These are phyloP conservation scores for Fusarium citri DNA, from an alignment of 2,329 filamentous ascomycete species.

Conservation along the genomic window DNA sequence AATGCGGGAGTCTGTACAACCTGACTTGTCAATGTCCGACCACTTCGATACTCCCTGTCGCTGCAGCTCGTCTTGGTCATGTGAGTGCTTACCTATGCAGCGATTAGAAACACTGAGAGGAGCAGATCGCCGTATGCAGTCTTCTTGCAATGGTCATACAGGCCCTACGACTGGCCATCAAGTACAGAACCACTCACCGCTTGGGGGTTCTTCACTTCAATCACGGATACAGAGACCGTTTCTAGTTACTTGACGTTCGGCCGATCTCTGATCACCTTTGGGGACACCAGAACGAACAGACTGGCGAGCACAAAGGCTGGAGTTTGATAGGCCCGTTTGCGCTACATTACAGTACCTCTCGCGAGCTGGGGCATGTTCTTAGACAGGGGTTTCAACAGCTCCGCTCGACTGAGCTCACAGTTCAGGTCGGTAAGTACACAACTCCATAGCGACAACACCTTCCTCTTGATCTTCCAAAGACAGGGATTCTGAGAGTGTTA, in stretches of 20 bases:
- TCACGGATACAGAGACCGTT: background rate
- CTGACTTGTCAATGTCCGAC: conserved; percentile 3
- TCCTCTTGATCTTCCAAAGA: background rate
- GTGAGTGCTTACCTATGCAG: conserved; percentile 29
- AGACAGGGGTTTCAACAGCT: conserved; percentile 11
- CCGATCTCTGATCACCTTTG: background rate
- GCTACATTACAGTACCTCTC: background rate
- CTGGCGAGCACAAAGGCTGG: background rate
- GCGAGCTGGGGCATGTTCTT: background rate
- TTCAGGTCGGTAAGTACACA: background rate
- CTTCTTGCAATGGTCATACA: background rate
- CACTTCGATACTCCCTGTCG: conserved; percentile 1
- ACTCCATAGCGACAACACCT: conserved; percentile 15
- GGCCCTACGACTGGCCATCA: background rate
- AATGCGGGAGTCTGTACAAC: background rate
- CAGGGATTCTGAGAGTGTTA: background rate
- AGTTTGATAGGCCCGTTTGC: conserved; percentile 19
- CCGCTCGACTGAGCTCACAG: conserved; percentile 1
- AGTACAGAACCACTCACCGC: background rate
- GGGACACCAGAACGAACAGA: background rate
- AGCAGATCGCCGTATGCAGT: background rate
- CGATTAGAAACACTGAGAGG: background rate
- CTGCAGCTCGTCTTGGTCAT: conserved; percentile 42
- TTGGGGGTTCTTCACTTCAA: background rate
- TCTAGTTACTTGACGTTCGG: background rate